Conservation (phyloP, 306 rosid species). For the Biancaea sappan region DNA sequence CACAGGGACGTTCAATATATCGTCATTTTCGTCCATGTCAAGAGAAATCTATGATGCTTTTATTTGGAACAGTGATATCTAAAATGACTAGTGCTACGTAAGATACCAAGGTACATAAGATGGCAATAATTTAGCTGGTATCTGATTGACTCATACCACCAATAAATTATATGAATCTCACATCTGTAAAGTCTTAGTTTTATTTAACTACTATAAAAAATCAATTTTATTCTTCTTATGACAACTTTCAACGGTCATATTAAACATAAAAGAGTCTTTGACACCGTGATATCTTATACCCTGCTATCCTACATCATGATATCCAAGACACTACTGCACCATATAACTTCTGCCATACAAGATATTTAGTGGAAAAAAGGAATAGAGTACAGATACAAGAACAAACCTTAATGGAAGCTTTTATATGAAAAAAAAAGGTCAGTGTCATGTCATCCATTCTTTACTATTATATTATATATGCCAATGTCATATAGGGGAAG, state of each 20-base stretch:
- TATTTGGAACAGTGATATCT: background rate
- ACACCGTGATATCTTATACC: background rate
- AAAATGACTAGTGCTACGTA: background rate
- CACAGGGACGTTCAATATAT: background rate
- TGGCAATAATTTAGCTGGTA: background rate
- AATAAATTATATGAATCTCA: too few species aligned
- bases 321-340: background rate
- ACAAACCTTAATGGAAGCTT: background rate
- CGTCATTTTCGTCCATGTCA: background rate
- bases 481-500: background rate
- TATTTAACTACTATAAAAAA: too few species aligned
- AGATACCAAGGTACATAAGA: background rate
- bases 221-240: too few species aligned
- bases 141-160: too few species aligned
- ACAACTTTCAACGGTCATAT: background rate
- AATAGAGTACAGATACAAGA: background rate
- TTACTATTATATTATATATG: background rate
- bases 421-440: background rate
- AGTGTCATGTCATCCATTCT: background rate
- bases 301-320: too few species aligned
- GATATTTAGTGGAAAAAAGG: background rate
- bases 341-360: background rate
- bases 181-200: too few species aligned
- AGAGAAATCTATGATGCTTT: background rate
- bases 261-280: too few species aligned